A percentile compares a stretch with the other conserved stretches of the same genome.
phyloP scores from a whole-genome alignment of 805 yeast species.

The Saturnispora kantuleensis region DNA sequence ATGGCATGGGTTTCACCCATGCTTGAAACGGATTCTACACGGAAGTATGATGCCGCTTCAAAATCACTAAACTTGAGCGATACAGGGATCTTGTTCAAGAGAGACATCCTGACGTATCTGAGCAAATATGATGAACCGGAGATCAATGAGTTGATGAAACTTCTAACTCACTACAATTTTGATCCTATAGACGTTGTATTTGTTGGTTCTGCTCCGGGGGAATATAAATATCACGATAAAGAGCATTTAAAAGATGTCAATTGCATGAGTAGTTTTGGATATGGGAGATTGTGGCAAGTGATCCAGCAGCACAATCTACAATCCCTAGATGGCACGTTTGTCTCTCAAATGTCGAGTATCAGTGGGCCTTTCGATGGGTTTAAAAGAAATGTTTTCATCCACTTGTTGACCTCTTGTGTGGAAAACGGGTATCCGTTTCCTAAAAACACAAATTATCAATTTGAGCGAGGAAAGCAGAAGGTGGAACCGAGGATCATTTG shows the following conservation, averaged over 20 bases:
- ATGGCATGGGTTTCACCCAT: conserved; percentile 56
- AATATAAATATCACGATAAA: conserved; percentile 15
- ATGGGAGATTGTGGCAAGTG: conserved; percentile 36
- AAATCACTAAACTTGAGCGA: neutral
- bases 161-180: conserved; percentile 34
- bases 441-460: conserved; percentile 12
- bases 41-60: neutral
- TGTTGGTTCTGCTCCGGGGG: conserved; percentile 47
- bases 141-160: conserved; percentile 22
- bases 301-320: conserved; percentile 27
- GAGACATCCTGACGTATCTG: conserved; percentile 36
- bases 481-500: conserved; percentile 24
- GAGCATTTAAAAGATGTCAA: conserved; percentile 7
- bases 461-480: conserved; percentile 7
- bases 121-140: conserved; percentile 29
- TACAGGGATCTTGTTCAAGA: conserved; percentile 31
- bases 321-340: conserved; percentile 23
- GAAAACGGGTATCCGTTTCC: conserved; percentile 23
- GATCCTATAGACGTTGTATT: conserved; percentile 39
- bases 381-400: conserved; percentile 34
- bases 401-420: conserved; percentile 37
- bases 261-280: conserved; percentile 30
- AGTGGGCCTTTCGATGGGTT: conserved; percentile 33
- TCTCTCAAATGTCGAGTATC: conserved; percentile 41
- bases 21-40: conserved; percentile 11